Evolutionary conservation across 306 rosid species (phyloP).

Genomic region (Vigna radiata): DNA sequence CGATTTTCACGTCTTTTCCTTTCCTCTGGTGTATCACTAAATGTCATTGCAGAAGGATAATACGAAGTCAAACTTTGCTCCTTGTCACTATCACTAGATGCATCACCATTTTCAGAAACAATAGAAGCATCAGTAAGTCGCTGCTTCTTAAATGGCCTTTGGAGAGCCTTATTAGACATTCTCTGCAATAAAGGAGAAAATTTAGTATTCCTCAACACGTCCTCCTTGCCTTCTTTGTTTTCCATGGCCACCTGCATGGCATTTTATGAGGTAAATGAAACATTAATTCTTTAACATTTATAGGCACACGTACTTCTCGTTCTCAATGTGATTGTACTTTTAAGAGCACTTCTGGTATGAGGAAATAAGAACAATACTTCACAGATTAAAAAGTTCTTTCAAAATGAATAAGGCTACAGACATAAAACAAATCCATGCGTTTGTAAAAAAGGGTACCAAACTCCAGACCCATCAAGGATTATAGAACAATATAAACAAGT

Average conservation of each 20-base stretch:
- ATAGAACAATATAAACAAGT: not conserved
- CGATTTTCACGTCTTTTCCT: constrained; percentile 93
- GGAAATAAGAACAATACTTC: not conserved
- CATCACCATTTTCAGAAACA: constrained; percentile 64
- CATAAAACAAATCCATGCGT: not conserved
- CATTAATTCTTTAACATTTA: constrained; percentile 3
- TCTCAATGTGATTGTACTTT: constrained; percentile 28
- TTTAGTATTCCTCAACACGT: constrained; percentile 55
- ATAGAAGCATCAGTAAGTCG: constrained; percentile 61
- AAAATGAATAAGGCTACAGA: not conserved
- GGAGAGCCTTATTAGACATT: constrained; percentile 59
- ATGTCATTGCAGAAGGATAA: constrained; percentile 75
- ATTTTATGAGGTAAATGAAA: constrained; percentile 31
- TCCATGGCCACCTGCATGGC: constrained; percentile 64
- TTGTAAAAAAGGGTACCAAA: constrained; percentile 25
- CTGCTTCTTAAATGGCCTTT: constrained; percentile 79
- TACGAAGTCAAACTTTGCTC: constrained; percentile 78
- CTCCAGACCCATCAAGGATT: not conserved
- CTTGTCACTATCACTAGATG: constrained; percentile 91
- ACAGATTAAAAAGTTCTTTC: constrained; percentile 6
- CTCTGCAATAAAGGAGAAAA: constrained; percentile 65
- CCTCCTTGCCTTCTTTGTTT: constrained; percentile 63
- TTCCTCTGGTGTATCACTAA: constrained; percentile 85
- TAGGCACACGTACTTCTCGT: not conserved
- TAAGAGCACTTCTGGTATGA: not conserved